Base-by-base conservation (phyloP, 345 rosid species). In the Diplotaxis tenuifolia region DNA sequence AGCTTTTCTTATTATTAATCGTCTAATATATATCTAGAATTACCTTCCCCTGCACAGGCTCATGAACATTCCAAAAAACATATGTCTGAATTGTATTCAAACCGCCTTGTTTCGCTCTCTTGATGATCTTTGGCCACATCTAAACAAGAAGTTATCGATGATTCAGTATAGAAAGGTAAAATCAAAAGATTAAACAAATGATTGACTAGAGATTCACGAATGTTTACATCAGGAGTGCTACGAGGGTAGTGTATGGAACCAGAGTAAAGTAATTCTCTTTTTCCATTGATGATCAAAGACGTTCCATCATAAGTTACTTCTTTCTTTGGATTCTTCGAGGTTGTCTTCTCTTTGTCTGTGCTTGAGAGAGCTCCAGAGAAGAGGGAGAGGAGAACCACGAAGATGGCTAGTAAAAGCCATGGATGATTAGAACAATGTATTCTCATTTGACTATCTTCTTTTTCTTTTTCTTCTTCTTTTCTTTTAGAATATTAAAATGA, bases 31-130 rank as follows among this genome's bases (percentile, higher is more conserved):
- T 74, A 11, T 62, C 9, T 22, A 15, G 40, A 21, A 25, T 14
- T 73, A 78, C 81, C 77, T 78, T 78, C 22, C 81, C 81, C 8
- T 78, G 78, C n/a, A 42, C 56, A 23, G 82, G 82, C 73, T 90
- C 96, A 7, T 90, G 92, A 15, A 82, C 70, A 59, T 86, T 85
- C 96, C 91, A 90, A 52, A 90, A 90, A 2, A 85, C 87, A 15
- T 88, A 90, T 16, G 96, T 90, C 27, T 90, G 88, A 29, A 90
- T 83, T 0, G 88, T 72, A 60, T 88, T 85, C 40, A 88, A 70
- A 38, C 92, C 93, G 0, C 96, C 92, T 10, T 74, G 80, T 70
- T 85, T 86, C 0, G 84, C 78, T 15, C n/a, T 81, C 54, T 65
- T 68, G 60, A 81, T 74, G 47, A 81, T 61, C 7, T 29, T 57